These are phyloP conservation scores for Amaranthus hypochondriacus DNA, from an alignment of 148 eudicot genomes.

Conservation along the genomic window DNA sequence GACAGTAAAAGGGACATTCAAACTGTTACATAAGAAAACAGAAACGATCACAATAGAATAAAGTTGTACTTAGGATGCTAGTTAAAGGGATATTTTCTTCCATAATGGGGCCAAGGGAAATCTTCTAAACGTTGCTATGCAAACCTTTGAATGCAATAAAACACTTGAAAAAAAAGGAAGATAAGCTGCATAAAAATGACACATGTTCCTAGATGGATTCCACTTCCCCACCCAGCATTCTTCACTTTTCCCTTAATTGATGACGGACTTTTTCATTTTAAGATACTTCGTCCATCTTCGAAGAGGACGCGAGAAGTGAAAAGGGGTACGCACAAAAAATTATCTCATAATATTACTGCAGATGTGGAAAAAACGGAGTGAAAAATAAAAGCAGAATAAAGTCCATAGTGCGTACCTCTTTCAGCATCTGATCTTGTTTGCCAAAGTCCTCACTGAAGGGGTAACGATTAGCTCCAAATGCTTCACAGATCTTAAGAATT, in stretches of 20 bases:
- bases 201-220: no score
- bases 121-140: neutral
- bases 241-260: no score
- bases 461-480: slow-evolving; percentile 96
- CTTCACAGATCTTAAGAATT: slow-evolving; percentile 88
- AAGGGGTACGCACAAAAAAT: no score
- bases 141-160: neutral
- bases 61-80: neutral
- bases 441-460: slow-evolving; percentile 70
- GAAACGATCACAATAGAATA: neutral
- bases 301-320: no score
- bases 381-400: neutral
- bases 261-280: no score
- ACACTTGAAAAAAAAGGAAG: no score
- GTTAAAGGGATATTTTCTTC: neutral
- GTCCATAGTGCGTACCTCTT: slow-evolving; percentile 50
- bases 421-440: slow-evolving; percentile 77
- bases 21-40: neutral
- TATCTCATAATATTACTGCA: no score
- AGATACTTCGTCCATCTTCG: no score
- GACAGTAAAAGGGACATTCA: neutral
- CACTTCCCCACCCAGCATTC: no score
- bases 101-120: neutral
- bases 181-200: no score
- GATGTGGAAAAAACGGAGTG: neutral